A percentile compares a stretch with the other conserved stretches of the same genome.
These are phyloP conservation scores for Murraya paniculata DNA, from an alignment of 345 rosid species.

Conservation along the genomic window DNA sequence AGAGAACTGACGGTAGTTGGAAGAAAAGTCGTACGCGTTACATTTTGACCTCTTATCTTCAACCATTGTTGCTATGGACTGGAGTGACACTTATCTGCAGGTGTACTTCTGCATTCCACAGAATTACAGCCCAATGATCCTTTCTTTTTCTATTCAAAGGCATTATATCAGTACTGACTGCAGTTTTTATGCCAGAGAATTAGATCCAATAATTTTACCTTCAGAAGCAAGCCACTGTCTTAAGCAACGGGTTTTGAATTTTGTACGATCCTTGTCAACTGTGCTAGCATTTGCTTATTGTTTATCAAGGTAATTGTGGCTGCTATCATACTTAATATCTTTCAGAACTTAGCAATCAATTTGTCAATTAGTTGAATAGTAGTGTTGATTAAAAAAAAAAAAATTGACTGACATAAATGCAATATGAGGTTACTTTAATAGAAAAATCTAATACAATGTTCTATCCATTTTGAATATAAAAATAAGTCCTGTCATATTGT, in stretches of 20 bases:
- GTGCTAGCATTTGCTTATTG: conserved; percentile 84
- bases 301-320: conserved; percentile 68
- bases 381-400: not conserved
- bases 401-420: not conserved
- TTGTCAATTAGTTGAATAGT: not conserved
- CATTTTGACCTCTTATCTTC: conserved; percentile 65
- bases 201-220: conserved; percentile 75
- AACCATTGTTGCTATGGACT: conserved; percentile 85
- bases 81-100: conserved; percentile 84
- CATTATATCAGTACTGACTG: conserved; percentile 20
- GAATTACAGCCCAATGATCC: conserved; percentile 1
- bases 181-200: conserved; percentile 48
- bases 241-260: conserved; percentile 76
- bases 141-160: not conserved
- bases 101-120: conserved; percentile 29
- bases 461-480: not conserved
- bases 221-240: conserved; percentile 77
- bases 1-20: conserved; percentile 68
- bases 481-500: too few relatives aligned
- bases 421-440: not conserved
- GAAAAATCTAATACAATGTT: not conserved
- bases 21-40: conserved; percentile 56
- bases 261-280: conserved; percentile 67
- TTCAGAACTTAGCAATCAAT: not conserved
- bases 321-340: not conserved